phyloP scores from a whole-genome alignment of 306 rosid genomes.

The Rosa lucieae region DNA sequence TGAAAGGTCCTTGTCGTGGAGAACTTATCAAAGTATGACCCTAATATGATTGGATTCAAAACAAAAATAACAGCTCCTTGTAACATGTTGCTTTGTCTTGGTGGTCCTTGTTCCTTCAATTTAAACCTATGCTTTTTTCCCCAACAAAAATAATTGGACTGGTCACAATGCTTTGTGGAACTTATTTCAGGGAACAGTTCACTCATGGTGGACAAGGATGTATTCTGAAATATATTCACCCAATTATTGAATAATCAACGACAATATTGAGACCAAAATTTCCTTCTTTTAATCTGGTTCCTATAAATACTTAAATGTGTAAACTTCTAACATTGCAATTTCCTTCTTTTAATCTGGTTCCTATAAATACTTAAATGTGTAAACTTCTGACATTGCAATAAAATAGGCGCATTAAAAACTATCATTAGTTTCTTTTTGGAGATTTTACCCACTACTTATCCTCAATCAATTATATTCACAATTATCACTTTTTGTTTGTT shows the following conservation, averaged over 20 bases:
- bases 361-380: no score
- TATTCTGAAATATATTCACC: background rate
- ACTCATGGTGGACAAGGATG: background rate
- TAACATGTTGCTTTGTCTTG: constrained; percentile 7
- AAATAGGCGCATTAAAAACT: no score
- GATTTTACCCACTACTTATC: no score
- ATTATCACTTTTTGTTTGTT: no score
- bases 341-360: background rate
- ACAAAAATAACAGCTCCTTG: background rate
- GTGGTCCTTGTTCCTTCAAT: constrained; percentile 16
- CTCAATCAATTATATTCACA: no score
- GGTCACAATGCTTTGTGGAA: background rate
- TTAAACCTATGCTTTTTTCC: background rate
- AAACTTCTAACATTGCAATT: no score
- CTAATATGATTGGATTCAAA: constrained; percentile 7
- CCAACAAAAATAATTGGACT: background rate
- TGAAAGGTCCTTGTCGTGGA: background rate
- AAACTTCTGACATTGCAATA: no score
- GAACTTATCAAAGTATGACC: background rate
- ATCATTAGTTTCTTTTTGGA: no score
- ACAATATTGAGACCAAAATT: background rate
- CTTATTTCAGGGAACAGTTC: background rate
- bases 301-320: no score
- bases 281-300: background rate
- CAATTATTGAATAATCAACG: background rate